phyloP scores from a whole-genome alignment of 768 basidiomycete species.

The Suillus occidentalis region DNA sequence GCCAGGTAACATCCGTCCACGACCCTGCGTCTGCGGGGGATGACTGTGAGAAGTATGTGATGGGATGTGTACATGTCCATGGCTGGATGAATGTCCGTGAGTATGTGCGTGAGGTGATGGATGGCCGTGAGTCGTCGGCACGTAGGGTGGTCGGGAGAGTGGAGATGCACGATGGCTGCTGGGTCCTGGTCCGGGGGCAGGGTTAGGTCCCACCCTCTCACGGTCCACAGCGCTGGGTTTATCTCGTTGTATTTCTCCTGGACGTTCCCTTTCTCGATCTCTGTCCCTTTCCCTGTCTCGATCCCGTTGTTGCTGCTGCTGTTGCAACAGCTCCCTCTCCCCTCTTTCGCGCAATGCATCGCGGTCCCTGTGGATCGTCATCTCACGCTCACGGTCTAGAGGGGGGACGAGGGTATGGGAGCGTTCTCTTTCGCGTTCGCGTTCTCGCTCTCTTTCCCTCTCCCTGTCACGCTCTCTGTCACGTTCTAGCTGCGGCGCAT shows the following conservation, averaged over 20 bases:
- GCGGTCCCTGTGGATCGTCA: slow-evolving; percentile 27
- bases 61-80: background rate
- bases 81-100: slow-evolving; percentile 20
- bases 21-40: slow-evolving; percentile 19
- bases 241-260: slow-evolving; percentile 1
- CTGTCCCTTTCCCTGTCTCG: slow-evolving; percentile 5
- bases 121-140: slow-evolving; percentile 19
- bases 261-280: slow-evolving; percentile 11
- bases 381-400: slow-evolving; percentile 25
- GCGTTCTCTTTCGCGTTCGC: slow-evolving; percentile 26
- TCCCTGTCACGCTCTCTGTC: slow-evolving; percentile 22
- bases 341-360: slow-evolving; percentile 11
- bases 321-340: slow-evolving; percentile 22
- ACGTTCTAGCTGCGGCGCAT: slow-evolving; percentile 14
- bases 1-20: slow-evolving; percentile 18
- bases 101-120: slow-evolving; percentile 21
- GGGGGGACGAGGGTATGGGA: slow-evolving; percentile 21
- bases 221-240: background rate
- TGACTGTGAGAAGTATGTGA: background rate
- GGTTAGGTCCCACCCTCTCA: background rate
- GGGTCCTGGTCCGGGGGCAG: background rate
- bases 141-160: slow-evolving; percentile 27
- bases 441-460: slow-evolving; percentile 29
- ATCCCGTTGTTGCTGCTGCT: background rate
- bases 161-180: slow-evolving; percentile 13